phyloP scores from a whole-genome alignment of 2,329 filamentous ascomycete genomes.

The Alternaria brassicae region DNA sequence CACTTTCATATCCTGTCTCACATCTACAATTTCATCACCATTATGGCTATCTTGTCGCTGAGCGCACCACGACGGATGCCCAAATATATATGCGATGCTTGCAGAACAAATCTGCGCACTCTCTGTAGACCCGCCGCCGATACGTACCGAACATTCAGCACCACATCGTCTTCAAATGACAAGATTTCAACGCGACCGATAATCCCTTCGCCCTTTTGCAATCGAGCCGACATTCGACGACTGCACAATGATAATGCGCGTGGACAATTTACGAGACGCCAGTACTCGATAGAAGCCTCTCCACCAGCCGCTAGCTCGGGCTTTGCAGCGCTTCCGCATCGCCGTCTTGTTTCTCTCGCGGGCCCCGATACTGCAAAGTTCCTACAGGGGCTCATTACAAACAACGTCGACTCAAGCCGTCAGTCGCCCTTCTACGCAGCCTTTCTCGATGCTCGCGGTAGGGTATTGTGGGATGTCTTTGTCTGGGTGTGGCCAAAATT shows the following conservation, averaged over 20 bases:
- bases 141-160: slow-evolving; percentile 14
- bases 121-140: slow-evolving; percentile 9
- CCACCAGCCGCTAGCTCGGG: slow-evolving; percentile 47
- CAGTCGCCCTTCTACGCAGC: slow-evolving; percentile 67
- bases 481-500: slow-evolving; percentile 65
- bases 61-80: slow-evolving; percentile 1
- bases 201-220: slow-evolving; percentile 37
- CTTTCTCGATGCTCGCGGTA: slow-evolving; percentile 82
- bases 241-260: not conserved
- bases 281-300: not conserved
- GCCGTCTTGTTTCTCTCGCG: slow-evolving; percentile 78
- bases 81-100: slow-evolving; percentile 33
- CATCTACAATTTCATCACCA: not conserved
- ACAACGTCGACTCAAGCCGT: slow-evolving; percentile 64
- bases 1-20: not conserved
- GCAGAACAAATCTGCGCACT: slow-evolving; percentile 15
- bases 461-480: slow-evolving; percentile 88
- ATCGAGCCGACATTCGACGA: not conserved
- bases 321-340: slow-evolving; percentile 68
- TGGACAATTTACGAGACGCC: not conserved
- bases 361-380: slow-evolving; percentile 83
- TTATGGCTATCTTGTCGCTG: slow-evolving; percentile 21
- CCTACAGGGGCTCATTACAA: slow-evolving; percentile 86
- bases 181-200: slow-evolving; percentile 1
- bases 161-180: slow-evolving; percentile 15